phyloP scores from a whole-genome alignment of 108 stramenopile genomes.

The Thalassiosira profunda region DNA sequence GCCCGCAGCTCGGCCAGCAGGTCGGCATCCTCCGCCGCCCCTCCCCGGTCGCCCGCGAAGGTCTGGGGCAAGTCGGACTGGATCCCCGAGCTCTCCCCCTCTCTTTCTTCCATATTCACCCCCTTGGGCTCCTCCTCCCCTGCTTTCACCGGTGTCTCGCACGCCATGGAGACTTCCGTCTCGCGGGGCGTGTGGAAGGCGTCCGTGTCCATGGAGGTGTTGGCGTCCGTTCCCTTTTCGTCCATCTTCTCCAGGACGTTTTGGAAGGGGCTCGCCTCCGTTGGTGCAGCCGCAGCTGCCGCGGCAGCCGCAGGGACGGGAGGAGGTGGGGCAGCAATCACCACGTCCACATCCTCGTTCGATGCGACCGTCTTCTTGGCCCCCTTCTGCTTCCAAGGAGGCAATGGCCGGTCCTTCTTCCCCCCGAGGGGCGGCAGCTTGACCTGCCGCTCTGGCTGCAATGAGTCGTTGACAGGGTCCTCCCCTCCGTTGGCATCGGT shows the following conservation, averaged over 20 bases:
- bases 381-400: slow-evolving; percentile 24
- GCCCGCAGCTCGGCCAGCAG: slow-evolving; percentile 60
- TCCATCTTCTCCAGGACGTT: not conserved
- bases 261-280: not conserved
- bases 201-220: too few relatives aligned
- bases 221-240: not conserved
- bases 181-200: not conserved
- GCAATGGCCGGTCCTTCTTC: not conserved
- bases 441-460: too few relatives aligned
- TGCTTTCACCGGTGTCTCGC: slow-evolving; percentile 5
- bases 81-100: slow-evolving; percentile 7
- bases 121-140: not conserved
- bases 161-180: not conserved
- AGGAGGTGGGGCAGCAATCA: slow-evolving; percentile 8
- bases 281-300: not conserved
- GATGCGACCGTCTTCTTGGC: not conserved
- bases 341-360: slow-evolving; percentile 5
- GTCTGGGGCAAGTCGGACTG: slow-evolving; percentile 42
- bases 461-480: not conserved
- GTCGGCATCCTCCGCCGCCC: slow-evolving; percentile 65
- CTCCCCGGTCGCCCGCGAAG: slow-evolving; percentile 76
- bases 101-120: not conserved
- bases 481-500: not conserved
- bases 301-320: not conserved
- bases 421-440: too few relatives aligned